These are phyloP conservation scores for Acaromyces ingoldii DNA, from an alignment of 1,284 basidiomycete species.

Conservation along the genomic window DNA sequence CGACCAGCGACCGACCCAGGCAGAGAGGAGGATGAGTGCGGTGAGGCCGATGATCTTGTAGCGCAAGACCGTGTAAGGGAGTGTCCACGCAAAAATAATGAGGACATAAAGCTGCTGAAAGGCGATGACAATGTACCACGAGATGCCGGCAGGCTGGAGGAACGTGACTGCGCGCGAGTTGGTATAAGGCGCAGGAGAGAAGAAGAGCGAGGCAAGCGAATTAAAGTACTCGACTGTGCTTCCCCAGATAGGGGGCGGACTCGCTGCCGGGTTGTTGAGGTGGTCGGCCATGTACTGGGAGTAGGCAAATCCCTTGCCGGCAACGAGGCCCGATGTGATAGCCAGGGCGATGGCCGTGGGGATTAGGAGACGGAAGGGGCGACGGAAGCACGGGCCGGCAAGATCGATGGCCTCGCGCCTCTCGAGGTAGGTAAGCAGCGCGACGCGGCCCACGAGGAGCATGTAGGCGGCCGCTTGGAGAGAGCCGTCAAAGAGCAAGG, in stretches of 20 bases:
- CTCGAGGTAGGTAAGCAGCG: conserved; percentile 33
- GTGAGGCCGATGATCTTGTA: conserved; percentile 30
- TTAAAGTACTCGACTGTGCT: conserved; percentile 32
- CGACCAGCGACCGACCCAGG: conserved; percentile 33
- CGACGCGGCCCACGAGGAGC: conserved; percentile 25
- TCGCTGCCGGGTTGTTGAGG: conserved; percentile 21
- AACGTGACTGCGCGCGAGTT: conserved; percentile 19
- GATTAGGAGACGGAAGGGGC: conserved; percentile 29
- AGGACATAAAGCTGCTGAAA: conserved; percentile 38
- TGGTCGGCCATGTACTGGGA: conserved; percentile 11
- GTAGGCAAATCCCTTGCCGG: conserved; percentile 23
- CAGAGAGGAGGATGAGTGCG: conserved; percentile 24
- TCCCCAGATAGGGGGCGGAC: conserved; percentile 18
- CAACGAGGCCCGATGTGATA: conserved; percentile 20
- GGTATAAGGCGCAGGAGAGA: conserved; percentile 15
- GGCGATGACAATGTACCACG: conserved; percentile 32
- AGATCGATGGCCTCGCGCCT: conserved; percentile 19
- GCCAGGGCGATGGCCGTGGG: conserved; percentile 28
- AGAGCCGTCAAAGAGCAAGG: conserved; percentile 31
- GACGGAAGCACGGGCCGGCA: conserved; percentile 30
- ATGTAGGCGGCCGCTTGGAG: conserved; percentile 32
- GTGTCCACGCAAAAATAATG: conserved; percentile 23
- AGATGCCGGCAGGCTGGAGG: conserved; percentile 21
- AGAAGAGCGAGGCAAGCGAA: conserved; percentile 27
- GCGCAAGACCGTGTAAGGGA: conserved; percentile 26